Base-by-base conservation (phyloP, 1,284 basidiomycete species). In the Pholiota adiposa region DNA sequence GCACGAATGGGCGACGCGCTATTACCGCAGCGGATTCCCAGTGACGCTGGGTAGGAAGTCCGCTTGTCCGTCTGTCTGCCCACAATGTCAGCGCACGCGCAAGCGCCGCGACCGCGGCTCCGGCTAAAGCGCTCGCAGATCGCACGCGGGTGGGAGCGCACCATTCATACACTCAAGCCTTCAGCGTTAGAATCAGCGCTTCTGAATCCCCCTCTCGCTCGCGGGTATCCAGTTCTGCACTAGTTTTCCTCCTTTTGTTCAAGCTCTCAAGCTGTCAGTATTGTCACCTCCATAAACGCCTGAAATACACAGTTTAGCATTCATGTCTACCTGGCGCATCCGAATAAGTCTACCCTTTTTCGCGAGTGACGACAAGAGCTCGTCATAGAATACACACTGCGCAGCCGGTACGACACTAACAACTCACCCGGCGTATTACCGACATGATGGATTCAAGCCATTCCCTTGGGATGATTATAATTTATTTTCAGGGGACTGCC, bases 401-500 rank as follows among this genome's bases (percentile, higher is more conserved):
- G 44, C 23, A 46, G 44, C 44, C 12, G 44, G 11, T 38, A 38
- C 16, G 14, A 9, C 4, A 4, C 7, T n/a, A 38, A 56, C 23
- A 6, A 46, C 9, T 9, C 21, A 18, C 27, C 60, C 63, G 63
- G 57, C 38, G 56, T 57, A 61, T 36, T 41, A 44, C 63, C 63
- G 63, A 64, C n/a, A n/a, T 31, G 56, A 59, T 41, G 41, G 52
- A 43, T 57, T 19, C 12, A 19, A 21, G 16, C 50, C 34, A 19
- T 44, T 25, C 40, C 27, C n/a, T n/a, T n/a, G n/a, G n/a, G n/a
- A n/a, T n/a, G n/a, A n/a, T 14, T 27, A 19, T 2, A 23, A 12
- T 19, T 34, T 46, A n/a, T 50, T 29, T 51, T 33, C 25, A n/a
- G 25, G 50, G 41, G 19, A 40, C 36, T 11, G 29, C 11, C 51